Conservation (phyloP, 345 rosid species). For the Sisymbrium irio region DNA sequence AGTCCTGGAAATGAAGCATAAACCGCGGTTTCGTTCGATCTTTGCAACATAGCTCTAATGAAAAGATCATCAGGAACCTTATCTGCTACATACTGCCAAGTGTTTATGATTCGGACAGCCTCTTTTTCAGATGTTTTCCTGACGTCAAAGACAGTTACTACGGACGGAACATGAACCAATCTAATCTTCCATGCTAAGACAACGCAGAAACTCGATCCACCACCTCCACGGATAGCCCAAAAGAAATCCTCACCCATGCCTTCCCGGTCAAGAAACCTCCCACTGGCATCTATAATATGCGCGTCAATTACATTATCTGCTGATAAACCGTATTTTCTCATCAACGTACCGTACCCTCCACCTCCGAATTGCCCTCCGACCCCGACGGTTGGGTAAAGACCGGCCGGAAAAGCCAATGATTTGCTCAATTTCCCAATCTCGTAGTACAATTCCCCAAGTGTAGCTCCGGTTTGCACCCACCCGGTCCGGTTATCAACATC, state of each 20-base stretch:
- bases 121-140: conserved; percentile 36
- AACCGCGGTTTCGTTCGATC: not conserved
- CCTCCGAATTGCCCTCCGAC: conserved; percentile 46
- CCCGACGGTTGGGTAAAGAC: conserved; percentile 46
- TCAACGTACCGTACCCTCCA: conserved; percentile 51
- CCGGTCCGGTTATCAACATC: conserved; percentile 41
- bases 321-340: conserved; percentile 53
- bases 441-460: conserved; percentile 52
- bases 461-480: conserved; percentile 60
- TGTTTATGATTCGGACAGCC: conserved; percentile 34
- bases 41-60: conserved; percentile 22
- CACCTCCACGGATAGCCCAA: conserved; percentile 64
- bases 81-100: conserved; percentile 47
- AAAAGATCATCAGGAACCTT: conserved; percentile 29
- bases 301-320: conserved; percentile 56
- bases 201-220: conserved; percentile 51
- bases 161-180: conserved; percentile 42
- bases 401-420: conserved; percentile 50
- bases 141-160: conserved; percentile 45
- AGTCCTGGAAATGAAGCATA: conserved; percentile 34
- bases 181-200: conserved; percentile 48
- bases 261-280: conserved; percentile 45
- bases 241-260: conserved; percentile 54
- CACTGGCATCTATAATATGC: conserved; percentile 34
- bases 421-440: conserved; percentile 42